phyloP scores from a whole-genome alignment of 495 filamentous ascomycete genomes.

The Podospora conica region DNA sequence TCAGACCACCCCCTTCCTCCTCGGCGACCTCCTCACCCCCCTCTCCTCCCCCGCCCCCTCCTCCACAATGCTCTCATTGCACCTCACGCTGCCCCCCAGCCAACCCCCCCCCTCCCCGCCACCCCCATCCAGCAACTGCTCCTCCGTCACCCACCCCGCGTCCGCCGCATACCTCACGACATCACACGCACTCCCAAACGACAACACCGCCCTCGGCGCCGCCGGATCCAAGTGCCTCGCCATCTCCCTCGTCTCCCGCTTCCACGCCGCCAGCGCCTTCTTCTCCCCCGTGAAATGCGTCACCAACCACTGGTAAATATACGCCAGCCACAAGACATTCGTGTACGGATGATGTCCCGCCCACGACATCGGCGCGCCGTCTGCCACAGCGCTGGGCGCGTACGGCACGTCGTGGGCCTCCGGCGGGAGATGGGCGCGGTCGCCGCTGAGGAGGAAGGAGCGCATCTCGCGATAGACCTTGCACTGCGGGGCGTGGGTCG shows the following conservation, averaged over 20 bases:
- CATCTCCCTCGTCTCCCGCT: constrained; percentile 36
- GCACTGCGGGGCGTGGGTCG: constrained; percentile 43
- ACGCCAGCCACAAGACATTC: constrained; percentile 50
- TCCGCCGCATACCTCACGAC: constrained; percentile 40
- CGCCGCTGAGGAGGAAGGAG: constrained; percentile 35
- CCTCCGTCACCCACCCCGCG: constrained; percentile 39
- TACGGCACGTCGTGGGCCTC: constrained; percentile 32
- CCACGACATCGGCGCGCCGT: constrained; percentile 37
- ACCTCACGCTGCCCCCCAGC: constrained; percentile 21
- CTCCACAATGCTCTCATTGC: constrained; percentile 8
- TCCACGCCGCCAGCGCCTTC: constrained; percentile 32
- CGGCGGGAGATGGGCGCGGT: constrained; percentile 27
- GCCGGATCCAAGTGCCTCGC: constrained; percentile 37
- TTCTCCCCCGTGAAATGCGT: constrained; percentile 29
- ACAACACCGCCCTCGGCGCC: constrained; percentile 29
- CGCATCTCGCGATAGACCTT: constrained; percentile 48
- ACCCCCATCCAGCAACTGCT: constrained; percentile 35
- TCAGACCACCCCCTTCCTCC: constrained; percentile 1
- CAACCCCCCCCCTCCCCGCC: constrained; percentile 23
- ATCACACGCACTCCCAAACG: constrained; percentile 38
- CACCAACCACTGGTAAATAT: constrained; percentile 41
- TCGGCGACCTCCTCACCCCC: constrained; percentile 6
- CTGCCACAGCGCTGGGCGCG: constrained; percentile 18
- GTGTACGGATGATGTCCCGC: constrained; percentile 40
- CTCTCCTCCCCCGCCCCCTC: constrained; percentile 1